Percentiles rank a stretch among this genome's conserved stretches.
phyloP scores from a whole-genome alignment of 139 green algal species.

The Chlorella sp. region DNA sequence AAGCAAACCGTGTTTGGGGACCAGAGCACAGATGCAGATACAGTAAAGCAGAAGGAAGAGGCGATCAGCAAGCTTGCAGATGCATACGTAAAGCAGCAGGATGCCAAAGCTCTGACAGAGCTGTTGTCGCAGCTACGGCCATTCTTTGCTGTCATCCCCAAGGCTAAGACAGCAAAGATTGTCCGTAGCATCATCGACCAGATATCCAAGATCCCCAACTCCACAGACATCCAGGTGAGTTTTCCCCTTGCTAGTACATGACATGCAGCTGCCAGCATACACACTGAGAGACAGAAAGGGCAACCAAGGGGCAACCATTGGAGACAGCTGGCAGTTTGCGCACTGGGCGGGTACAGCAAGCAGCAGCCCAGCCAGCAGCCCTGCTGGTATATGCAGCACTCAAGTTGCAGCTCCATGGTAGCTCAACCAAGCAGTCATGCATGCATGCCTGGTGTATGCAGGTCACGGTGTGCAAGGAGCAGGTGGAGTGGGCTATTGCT shows the following conservation, averaged over 20 bases:
- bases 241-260: too few species aligned
- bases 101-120: slow-evolving; percentile 60
- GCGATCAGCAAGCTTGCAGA: slow-evolving; percentile 62
- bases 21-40: slow-evolving; percentile 51
- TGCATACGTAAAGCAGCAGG: slow-evolving; percentile 57
- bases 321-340: too few species aligned
- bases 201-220: slow-evolving; percentile 82
- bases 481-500: slow-evolving; percentile 83
- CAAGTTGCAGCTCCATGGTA: too few species aligned
- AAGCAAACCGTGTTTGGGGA: too few species aligned
- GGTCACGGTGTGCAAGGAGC: slow-evolving; percentile 90
- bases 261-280: too few species aligned
- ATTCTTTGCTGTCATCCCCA: slow-evolving; percentile 86
- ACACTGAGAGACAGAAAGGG: too few species aligned
- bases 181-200: slow-evolving; percentile 91
- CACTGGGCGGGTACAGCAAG: neutral
- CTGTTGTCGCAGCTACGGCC: slow-evolving; percentile 82
- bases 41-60: slow-evolving; percentile 75
- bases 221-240: slow-evolving; percentile 77
- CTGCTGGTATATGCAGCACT: too few species aligned
- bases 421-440: too few species aligned
- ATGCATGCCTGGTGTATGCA: too few species aligned
- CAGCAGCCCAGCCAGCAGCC: too few species aligned
- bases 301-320: too few species aligned
- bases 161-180: slow-evolving; percentile 98